Conservation (phyloP, 2,329 filamentous ascomycete genomes). For the Ophiostoma populinum region DNA sequence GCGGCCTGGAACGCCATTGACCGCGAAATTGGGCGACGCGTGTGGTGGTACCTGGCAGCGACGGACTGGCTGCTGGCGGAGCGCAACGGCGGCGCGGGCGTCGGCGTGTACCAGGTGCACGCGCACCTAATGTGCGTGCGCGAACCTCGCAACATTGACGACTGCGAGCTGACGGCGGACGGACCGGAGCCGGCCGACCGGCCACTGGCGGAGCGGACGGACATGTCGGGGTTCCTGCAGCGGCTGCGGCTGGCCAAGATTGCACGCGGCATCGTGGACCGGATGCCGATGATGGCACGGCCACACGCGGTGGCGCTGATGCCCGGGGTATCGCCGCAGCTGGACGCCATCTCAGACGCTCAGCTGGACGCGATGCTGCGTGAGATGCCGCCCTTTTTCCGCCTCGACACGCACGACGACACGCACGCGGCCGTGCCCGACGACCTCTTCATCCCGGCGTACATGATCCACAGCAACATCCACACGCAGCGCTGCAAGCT, state of each 20-base stretch:
- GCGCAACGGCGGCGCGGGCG: slow-evolving; percentile 18
- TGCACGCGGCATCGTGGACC: slow-evolving; percentile 23
- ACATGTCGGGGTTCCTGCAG: slow-evolving; percentile 26
- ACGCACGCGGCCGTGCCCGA: slow-evolving; percentile 14
- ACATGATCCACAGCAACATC: slow-evolving; percentile 20
- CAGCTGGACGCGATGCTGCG: slow-evolving; percentile 16
- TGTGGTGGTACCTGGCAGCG: slow-evolving; percentile 25
- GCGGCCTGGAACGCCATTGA: background rate
- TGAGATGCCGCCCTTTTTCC: slow-evolving; percentile 20
- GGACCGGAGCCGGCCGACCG: background rate
- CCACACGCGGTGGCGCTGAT: background rate
- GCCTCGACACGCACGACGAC: slow-evolving; percentile 15
- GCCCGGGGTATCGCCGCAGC: slow-evolving; percentile 6
- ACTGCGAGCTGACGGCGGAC: slow-evolving; percentile 17
- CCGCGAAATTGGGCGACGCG: slow-evolving; percentile 20
- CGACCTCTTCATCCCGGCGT: slow-evolving; percentile 19
- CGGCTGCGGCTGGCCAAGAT: slow-evolving; percentile 23
- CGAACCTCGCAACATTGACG: slow-evolving; percentile 23
- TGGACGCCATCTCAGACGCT: slow-evolving; percentile 8
- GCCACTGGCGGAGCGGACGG: slow-evolving; percentile 21
- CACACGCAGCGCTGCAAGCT: slow-evolving; percentile 22
- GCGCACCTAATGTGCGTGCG: slow-evolving; percentile 23
- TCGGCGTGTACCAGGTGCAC: slow-evolving; percentile 25
- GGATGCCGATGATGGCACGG: slow-evolving; percentile 3
- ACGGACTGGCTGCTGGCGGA: slow-evolving; percentile 22